A percentile compares a stretch with the other conserved stretches of the same genome.
Evolutionary conservation across 192 early-diverging fungal genomes (phyloP).

Genomic region (Coemansia sp.): DNA sequence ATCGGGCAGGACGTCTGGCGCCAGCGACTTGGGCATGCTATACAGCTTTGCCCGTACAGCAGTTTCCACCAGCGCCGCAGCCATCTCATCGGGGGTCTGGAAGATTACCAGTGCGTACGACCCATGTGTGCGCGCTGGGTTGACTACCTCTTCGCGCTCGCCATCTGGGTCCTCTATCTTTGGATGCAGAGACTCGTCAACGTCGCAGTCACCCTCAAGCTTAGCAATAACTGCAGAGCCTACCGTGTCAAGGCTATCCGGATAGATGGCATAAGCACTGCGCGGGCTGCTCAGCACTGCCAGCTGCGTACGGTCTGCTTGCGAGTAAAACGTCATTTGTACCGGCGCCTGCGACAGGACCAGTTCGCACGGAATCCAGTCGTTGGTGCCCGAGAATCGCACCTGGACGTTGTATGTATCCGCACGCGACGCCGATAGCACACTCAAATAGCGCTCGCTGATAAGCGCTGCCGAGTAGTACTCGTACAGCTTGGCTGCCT

Average conservation of each 20-base stretch:
- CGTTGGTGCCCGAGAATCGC: constrained; percentile 53
- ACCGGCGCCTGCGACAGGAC: constrained; percentile 19
- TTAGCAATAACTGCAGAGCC: constrained; percentile 55
- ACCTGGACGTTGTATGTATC: constrained; percentile 41
- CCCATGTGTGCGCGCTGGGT: constrained; percentile 40
- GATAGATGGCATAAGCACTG: constrained; percentile 54
- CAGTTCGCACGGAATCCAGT: constrained; percentile 58
- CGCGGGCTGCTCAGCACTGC: constrained; percentile 37
- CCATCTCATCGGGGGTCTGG: constrained; percentile 49
- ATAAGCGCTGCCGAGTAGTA: constrained; percentile 63
- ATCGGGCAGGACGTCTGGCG: constrained; percentile 42
- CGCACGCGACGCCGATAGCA: constrained; percentile 25
- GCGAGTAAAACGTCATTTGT: constrained; percentile 33
- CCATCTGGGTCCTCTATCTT: constrained; percentile 44
- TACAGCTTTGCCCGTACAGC: constrained; percentile 31
- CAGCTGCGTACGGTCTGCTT: constrained; percentile 30
- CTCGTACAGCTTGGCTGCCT: constrained; percentile 72
- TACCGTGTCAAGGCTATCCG: constrained; percentile 53
- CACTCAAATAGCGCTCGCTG: constrained; percentile 38
- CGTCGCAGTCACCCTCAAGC: constrained; percentile 57
- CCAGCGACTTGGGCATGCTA: constrained; percentile 33
- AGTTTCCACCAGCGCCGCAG: constrained; percentile 38
- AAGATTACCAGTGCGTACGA: constrained; percentile 55
- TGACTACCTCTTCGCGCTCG: constrained; percentile 33
- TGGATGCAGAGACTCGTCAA: constrained; percentile 50